Evolutionary conservation across 225 moss, liverwort and hornwort species (phyloP).

Genomic region (Climacium dendroides): DNA sequence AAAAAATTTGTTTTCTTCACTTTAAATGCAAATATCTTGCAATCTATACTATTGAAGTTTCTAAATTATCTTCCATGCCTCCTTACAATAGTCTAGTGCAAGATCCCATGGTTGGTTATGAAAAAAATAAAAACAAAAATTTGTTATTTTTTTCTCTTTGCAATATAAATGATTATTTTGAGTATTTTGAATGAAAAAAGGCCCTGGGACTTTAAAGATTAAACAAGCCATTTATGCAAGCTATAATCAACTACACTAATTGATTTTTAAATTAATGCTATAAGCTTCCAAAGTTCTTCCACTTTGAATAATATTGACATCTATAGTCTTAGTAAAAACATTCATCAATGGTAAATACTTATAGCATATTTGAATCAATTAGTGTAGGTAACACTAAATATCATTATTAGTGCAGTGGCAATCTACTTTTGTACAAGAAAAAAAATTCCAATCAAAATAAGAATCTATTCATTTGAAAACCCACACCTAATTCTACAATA

Average conservation of each 20-base stretch:
- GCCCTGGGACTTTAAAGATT: too few species aligned
- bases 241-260: neutral
- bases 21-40: too few species aligned
- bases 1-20: too few species aligned
- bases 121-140: too few species aligned
- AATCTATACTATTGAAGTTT: too few species aligned
- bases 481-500: neutral
- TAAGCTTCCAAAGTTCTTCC: fast-evolving
- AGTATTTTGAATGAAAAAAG: too few species aligned
- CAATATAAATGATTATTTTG: too few species aligned
- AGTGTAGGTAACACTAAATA: neutral
- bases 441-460: neutral
- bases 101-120: too few species aligned
- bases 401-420: neutral
- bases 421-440: neutral
- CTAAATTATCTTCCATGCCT: too few species aligned
- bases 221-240: neutral
- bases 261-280: neutral
- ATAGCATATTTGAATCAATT: neutral
- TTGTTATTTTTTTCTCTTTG: too few species aligned
- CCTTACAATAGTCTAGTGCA: too few species aligned
- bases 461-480: neutral
- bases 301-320: neutral
- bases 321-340: neutral
- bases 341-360: neutral